Percentiles rank a stretch among this genome's conserved stretches.
Evolutionary conservation across 139 green algal genomes (phyloP).

Genomic region (Prasinococcaceae sp.): DNA sequence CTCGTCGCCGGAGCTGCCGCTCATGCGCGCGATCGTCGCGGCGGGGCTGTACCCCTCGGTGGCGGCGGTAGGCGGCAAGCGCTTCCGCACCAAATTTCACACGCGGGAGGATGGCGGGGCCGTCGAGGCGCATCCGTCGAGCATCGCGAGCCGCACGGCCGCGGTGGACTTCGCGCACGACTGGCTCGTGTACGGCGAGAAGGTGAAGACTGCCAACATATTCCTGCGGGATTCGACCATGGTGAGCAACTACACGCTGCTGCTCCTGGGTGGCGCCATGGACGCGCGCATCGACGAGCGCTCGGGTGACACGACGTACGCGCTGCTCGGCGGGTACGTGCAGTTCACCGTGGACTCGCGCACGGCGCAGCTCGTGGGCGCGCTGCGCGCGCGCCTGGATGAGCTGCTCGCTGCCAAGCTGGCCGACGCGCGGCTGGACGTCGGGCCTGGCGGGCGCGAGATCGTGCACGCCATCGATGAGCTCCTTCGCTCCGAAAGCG

Average conservation of each 20-base stretch:
- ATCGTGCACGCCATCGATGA: constrained; percentile 2
- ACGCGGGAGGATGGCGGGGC: constrained; percentile 5
- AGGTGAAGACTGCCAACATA: constrained; percentile 42
- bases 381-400: constrained; percentile 7
- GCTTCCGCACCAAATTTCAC: constrained; percentile 1
- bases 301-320: neutral
- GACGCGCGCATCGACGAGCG: constrained; percentile 6
- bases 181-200: constrained; percentile 58
- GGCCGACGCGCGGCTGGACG: constrained; percentile 7
- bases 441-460: neutral
- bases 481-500: constrained; percentile 5
- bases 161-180: neutral
- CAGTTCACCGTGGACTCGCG: neutral
- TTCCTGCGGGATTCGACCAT: constrained; percentile 24
- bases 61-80: constrained; percentile 16
- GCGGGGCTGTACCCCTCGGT: constrained; percentile 67
- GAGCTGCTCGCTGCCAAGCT: constrained; percentile 9
- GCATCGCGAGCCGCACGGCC: constrained; percentile 24
- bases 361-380: constrained; percentile 3
- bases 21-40: constrained; percentile 60
- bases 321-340: constrained; percentile 12
- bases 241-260: constrained; percentile 24
- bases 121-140: constrained; percentile 22
- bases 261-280: constrained; percentile 30
- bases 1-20: constrained; percentile 7